Base-by-base conservation (phyloP, 306 rosid genomes). In the Alnus rubra region DNA sequence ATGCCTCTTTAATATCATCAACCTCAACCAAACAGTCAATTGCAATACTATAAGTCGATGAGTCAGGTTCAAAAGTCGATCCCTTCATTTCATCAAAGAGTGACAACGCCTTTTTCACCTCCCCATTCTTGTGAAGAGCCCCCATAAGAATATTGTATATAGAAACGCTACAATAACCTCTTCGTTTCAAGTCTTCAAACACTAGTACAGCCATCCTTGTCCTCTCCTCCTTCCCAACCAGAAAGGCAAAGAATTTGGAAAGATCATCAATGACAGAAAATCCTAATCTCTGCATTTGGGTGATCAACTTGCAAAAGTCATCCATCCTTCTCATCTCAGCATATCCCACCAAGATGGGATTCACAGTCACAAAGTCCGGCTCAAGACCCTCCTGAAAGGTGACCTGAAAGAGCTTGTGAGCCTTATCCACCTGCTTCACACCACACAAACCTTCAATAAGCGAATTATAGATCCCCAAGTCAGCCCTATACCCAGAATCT, bases 381-480 rank as follows among this genome's bases (percentile, higher is more conserved):
- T 84, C 88, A 70, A 91, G 87, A 76, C 81, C 97, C 79, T 90
- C 97, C 55, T 76, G 83, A 69, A 92, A 44, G 5, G 81, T 85
- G 37, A 86, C 80, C 72, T 56, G 86, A 76, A 94, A 92, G 83
- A 94, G 89, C 84, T 84, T 94, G 72, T 79, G 70, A 37, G 98
- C 97, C 85, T 78, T 91, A 60, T 94, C 89, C 16, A 87, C 87
- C 83, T 79, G 83, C 50, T 89, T 87, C 81, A 62, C 82, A 76
- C 73, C 75, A 81, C 97, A 94, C 82, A 94, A 85, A 74, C 97
- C 97, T 76, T 79, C 84, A 52, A 94, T 91, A 71, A 91, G 97
- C 45, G 82, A 89, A 81, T 82, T 89, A 81, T 92, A 94, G 39
- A 94, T 89, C 69, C 76, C 88, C 76, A 94, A 80, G 82, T 94